A percentile compares a stretch with the other conserved stretches of the same genome.
Conservation (phyloP, 140 eudicot genomes). For the Ambrosia hybrid region DNA sequence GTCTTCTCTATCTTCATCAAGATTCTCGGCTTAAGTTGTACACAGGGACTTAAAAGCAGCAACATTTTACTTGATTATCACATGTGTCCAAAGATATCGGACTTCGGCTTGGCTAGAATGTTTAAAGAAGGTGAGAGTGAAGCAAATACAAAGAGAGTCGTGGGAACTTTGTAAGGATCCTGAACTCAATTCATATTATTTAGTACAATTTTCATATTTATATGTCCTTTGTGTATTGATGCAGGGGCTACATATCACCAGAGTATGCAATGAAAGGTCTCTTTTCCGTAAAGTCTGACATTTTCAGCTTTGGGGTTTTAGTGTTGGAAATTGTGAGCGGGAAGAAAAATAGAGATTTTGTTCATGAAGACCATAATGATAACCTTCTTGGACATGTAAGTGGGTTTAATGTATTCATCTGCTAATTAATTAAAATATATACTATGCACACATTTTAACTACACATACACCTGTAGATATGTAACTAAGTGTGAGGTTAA, state of each 20-base stretch:
- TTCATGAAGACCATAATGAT: no score
- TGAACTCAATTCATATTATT: not conserved
- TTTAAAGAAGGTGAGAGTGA: slow-evolving; percentile 6
- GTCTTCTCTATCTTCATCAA: slow-evolving; percentile 20
- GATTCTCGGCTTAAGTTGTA: slow-evolving; percentile 18
- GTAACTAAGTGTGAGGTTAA: not conserved
- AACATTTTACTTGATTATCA: slow-evolving; percentile 14
- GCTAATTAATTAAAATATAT: no score
- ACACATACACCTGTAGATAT: not conserved
- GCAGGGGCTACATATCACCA: no score
- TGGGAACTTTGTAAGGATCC: slow-evolving; percentile 14
- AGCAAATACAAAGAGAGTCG: slow-evolving; percentile 8
- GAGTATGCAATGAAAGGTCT: no score
- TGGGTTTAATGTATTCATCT: no score
- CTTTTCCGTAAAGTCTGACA: no score
- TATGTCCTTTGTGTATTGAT: not conserved
- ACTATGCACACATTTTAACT: not conserved
- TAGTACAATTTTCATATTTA: not conserved
- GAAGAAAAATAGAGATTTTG: no score
- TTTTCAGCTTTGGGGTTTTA: not conserved
- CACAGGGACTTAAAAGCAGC: slow-evolving; percentile 18
- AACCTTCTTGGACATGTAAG: no score
- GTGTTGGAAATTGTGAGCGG: not conserved
- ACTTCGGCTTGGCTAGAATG: slow-evolving; percentile 8
- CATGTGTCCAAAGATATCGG: slow-evolving; percentile 5